These are phyloP conservation scores for Peronosclerospora sorghi DNA, from an alignment of 352 stramenopile genomes.

Conservation along the genomic window DNA sequence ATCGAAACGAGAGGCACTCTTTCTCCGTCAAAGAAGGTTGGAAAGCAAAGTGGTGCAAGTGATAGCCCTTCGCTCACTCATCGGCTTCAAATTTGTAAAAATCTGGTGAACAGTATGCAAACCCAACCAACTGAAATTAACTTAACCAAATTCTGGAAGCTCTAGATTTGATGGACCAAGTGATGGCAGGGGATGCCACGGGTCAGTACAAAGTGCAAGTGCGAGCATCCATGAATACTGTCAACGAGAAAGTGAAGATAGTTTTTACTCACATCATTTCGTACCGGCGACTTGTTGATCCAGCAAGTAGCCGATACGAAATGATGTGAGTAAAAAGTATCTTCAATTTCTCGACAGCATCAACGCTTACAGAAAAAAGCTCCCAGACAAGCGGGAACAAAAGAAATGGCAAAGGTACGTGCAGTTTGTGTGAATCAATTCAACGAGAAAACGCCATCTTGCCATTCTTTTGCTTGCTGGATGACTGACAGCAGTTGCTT, in stretches of 20 bases:
- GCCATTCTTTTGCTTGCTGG: background rate
- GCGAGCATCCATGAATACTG: background rate
- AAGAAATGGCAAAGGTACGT: constrained; percentile 10
- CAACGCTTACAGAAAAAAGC: constrained; percentile 5
- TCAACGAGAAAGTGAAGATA: no score
- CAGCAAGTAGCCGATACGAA: background rate
- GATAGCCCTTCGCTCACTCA: background rate
- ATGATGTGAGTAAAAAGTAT: constrained; percentile 5
- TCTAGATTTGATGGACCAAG: constrained; percentile 5
- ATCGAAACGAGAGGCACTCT: constrained; percentile 8
- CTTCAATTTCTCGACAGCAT: constrained; percentile 2
- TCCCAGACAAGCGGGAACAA: background rate
- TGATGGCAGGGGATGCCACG: constrained; percentile 8
- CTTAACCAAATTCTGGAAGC: constrained; percentile 5
- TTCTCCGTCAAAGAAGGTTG: background rate
- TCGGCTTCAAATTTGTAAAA: constrained; percentile 2
- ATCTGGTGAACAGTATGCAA: constrained; percentile 1
- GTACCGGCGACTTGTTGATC: constrained; percentile 4
- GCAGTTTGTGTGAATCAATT: background rate
- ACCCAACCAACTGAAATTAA: background rate
- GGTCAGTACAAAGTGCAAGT: background rate
- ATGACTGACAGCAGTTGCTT: no score
- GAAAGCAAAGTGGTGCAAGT: background rate
- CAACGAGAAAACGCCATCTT: background rate
- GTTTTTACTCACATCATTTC: no score